A percentile compares a stretch with the other conserved stretches of the same genome.
Evolutionary conservation across 2,329 filamentous ascomycete species (phyloP).

Genomic region (Fusarium verrucosum): DNA sequence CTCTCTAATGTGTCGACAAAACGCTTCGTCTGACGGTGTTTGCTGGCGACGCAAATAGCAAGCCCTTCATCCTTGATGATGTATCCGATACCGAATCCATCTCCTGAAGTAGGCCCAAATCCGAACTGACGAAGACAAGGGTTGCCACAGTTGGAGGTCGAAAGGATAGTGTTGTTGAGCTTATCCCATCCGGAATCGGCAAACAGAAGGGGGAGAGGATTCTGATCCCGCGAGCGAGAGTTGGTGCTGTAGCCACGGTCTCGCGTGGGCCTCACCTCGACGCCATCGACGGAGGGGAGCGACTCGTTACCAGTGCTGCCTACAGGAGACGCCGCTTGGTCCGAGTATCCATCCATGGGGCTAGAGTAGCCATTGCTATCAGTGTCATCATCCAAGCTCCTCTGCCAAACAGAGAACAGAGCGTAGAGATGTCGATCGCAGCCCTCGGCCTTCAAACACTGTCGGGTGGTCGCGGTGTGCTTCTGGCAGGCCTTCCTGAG

Average conservation of each 20-base stretch:
- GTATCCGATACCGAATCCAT: conserved; percentile 97
- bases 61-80: conserved; percentile 88
- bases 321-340: conserved; percentile 55
- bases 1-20: conserved; percentile 90
- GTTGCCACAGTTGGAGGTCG: conserved; percentile 98
- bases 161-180: conserved; percentile 92
- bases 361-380: conserved; percentile 72
- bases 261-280: conserved; percentile 52
- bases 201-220: conserved; percentile 80
- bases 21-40: conserved; percentile 91
- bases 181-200: conserved; percentile 92
- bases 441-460: conserved; percentile 89
- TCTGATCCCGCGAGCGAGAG: conserved; percentile 57
- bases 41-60: conserved; percentile 90
- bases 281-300: conserved; percentile 47
- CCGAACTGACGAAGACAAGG: conserved; percentile 94
- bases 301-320: conserved; percentile 66
- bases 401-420: conserved; percentile 93
- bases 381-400: conserved; percentile 75
- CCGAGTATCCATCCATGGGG: conserved; percentile 61
- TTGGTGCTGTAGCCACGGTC: conserved; percentile 65
- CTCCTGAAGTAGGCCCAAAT: conserved; percentile 91
- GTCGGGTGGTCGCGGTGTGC: conserved; percentile 80
- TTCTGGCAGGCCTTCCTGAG: conserved; percentile 84
- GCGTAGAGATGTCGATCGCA: conserved; percentile 95